Conservation (phyloP, 305 asterid species). For the Fraxinus platypoda region DNA sequence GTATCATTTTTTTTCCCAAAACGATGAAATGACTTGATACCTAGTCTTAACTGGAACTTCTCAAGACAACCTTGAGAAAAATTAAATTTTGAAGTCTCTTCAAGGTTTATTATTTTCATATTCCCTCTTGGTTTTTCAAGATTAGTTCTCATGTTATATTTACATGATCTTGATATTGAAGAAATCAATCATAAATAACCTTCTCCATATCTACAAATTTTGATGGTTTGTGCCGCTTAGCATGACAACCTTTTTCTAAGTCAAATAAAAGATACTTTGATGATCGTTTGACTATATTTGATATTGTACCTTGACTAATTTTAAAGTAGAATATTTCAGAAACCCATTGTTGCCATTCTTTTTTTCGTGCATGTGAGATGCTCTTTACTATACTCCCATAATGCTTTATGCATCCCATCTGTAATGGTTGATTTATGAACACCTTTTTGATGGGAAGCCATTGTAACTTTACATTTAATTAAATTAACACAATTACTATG, state of each 20-base stretch:
- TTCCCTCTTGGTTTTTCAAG: neutral
- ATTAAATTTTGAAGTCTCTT: neutral
- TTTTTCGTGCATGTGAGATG: neutral
- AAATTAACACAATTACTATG: neutral
- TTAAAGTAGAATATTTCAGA: neutral
- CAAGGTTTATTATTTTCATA: neutral
- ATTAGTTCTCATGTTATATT: neutral
- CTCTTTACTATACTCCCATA: neutral
- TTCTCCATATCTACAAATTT: neutral
- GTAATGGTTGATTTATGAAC: neutral
- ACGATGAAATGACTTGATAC: neutral
- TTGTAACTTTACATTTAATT: neutral
- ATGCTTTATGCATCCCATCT: neutral
- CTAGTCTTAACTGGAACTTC: neutral
- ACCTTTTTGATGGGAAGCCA: neutral
- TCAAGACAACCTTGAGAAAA: neutral
- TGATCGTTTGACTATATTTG: neutral
- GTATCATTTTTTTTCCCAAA: neutral
- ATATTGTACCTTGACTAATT: neutral
- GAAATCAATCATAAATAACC: neutral
- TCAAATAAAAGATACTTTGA: neutral
- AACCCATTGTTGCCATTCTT: neutral
- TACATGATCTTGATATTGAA: neutral
- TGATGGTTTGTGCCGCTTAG: neutral
- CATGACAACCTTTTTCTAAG: neutral